Evolutionary conservation across 192 early-diverging fungal species (phyloP), one percentile per base, ranked within the genome.

Genomic region (Rhizophlyctis rosea): DNA sequence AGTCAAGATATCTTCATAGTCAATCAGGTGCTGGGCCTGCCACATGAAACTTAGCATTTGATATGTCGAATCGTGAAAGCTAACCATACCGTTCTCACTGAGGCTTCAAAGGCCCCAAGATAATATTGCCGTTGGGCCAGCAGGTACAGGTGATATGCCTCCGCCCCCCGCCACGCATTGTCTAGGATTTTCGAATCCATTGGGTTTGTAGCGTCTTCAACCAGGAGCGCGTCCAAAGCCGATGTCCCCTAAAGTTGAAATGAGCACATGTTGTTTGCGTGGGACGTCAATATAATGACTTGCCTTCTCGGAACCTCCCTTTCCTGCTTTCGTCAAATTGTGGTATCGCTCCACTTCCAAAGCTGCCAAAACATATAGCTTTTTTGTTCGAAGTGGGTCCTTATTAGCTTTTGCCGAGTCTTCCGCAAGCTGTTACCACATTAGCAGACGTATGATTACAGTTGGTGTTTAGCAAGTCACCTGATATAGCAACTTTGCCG

Each of bases 141-240:
- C 25, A 83, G 59, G 64, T 83, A 83, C 49, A 74, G 81, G 64
- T 85, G 83, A 36, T 78, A 83, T 27, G 81, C 83, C 54, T 85
- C 83, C 5, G 83, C 83, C 1, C 78, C 81, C 28, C 79, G 57
- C 83, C 83, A 85, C 3, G 78, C 74, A 33, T 81, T 80, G 48
- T 79, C 75, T 21, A 80, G 39, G 39, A 80, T 68, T 35, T 66
- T 69, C 34, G 59, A 59, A 1, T 76, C 76, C 53, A 50, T 68
- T 2, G 67, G 54, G 3, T 54, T 65, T 61, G 72, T 61, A 9
- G 53, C 21, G 44, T 81, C 80, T 65, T 77, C 80, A 1, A 65
- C 71, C 30, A 79, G 70, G 25, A 77, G 67, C 29, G 71, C 77
- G 16, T 81, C 78, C 23, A 84, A 51, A 1, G 82, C 71, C 3